Evolutionary conservation across 352 stramenopile species (phyloP).

Genomic region (Globisporangium carolinianum): DNA sequence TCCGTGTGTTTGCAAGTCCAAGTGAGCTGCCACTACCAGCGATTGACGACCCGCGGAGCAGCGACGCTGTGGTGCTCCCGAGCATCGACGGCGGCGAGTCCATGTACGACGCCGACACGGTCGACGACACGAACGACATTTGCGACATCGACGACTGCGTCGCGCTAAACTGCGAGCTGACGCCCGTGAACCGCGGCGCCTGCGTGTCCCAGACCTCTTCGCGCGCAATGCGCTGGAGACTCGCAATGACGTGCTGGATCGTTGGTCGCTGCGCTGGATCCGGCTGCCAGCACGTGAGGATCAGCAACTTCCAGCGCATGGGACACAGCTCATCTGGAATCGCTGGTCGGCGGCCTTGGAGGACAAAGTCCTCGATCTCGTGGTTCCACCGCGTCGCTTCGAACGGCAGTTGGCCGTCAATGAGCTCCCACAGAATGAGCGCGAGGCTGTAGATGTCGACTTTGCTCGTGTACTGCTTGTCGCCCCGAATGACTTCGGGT

Average conservation of each 20-base stretch:
- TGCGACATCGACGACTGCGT: constrained; percentile 37
- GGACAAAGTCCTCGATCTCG: constrained; percentile 79
- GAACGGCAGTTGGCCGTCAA: constrained; percentile 76
- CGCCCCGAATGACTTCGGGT: constrained; percentile 81
- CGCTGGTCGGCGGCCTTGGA: constrained; percentile 56
- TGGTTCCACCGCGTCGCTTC: constrained; percentile 81
- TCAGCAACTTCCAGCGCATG: constrained; percentile 69
- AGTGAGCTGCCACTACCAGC: not conserved
- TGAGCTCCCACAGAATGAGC: constrained; percentile 85
- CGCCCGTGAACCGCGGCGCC: constrained; percentile 46
- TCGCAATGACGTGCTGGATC: constrained; percentile 84
- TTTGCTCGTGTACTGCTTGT: constrained; percentile 84
- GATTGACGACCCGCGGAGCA: constrained; percentile 9
- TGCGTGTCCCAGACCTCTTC: constrained; percentile 72
- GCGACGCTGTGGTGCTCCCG: constrained; percentile 3
- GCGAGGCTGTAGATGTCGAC: constrained; percentile 88
- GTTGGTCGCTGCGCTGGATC: constrained; percentile 75
- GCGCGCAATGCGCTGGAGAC: constrained; percentile 67
- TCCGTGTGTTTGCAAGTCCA: constrained; percentile 13
- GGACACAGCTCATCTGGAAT: constrained; percentile 68
- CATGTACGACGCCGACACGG: constrained; percentile 23
- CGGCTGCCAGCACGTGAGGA: constrained; percentile 78
- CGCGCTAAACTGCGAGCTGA: constrained; percentile 37
- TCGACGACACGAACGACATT: constrained; percentile 32
- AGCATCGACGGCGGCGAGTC: constrained; percentile 32